phyloP scores from a whole-genome alignment of 805 yeast species.

The Dipodascus albidus region DNA sequence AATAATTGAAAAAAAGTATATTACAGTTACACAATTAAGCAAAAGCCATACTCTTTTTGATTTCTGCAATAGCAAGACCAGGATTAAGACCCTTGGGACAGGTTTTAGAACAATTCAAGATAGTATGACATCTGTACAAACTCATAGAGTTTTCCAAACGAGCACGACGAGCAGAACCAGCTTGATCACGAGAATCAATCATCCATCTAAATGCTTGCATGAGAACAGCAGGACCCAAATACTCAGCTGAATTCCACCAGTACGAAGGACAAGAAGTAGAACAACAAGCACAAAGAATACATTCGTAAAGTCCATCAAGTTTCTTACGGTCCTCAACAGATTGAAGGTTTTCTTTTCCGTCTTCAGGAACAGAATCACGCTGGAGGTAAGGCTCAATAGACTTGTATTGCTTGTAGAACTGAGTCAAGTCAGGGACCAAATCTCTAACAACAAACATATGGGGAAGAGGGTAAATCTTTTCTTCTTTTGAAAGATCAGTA shows the following conservation, averaged over 20 bases:
- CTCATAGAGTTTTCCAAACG: slow-evolving; percentile 96
- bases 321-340: slow-evolving; percentile 87
- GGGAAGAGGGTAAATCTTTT: slow-evolving; percentile 91
- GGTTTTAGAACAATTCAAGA: slow-evolving; percentile 96
- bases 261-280: slow-evolving; percentile 98
- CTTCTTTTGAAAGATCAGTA: slow-evolving; percentile 56
- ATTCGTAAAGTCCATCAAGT: slow-evolving; percentile 93
- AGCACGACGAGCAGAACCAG: slow-evolving; percentile 65
- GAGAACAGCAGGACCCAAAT: slow-evolving; percentile 95
- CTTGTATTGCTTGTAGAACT: slow-evolving; percentile 96
- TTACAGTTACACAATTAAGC: not conserved
- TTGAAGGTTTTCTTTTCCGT: slow-evolving; percentile 90
- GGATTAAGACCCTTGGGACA: slow-evolving; percentile 99
- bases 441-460: slow-evolving; percentile 97
- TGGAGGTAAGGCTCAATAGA: slow-evolving; percentile 95
- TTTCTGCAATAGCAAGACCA: slow-evolving; percentile 93
- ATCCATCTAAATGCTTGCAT: slow-evolving; percentile 99
- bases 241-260: slow-evolving; percentile 99
- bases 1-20: no score
- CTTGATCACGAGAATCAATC: slow-evolving; percentile 93
- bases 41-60: slow-evolving; percentile 85
- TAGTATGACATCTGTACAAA: slow-evolving; percentile 96
- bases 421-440: slow-evolving; percentile 94
- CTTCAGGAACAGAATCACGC: slow-evolving; percentile 66
- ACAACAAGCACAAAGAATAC: slow-evolving; percentile 97